phyloP scores from a whole-genome alignment of 2,329 filamentous ascomycete species.

The Penicillium digitatum region DNA sequence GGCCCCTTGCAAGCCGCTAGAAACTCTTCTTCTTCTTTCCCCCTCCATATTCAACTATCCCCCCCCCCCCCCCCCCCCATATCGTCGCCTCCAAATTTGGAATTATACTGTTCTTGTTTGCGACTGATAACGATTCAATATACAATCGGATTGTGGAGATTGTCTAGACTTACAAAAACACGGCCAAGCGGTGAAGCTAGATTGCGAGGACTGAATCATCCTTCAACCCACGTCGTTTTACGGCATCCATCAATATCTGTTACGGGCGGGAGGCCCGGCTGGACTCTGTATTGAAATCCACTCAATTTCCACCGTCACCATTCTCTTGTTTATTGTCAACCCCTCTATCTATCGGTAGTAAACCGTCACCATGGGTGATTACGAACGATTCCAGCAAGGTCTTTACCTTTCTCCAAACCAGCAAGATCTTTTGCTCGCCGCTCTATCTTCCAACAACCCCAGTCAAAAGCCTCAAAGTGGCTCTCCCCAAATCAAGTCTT shows the following conservation, averaged over 20 bases:
- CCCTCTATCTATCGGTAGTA: not conserved
- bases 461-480: conserved; percentile 30
- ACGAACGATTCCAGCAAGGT: conserved; percentile 47
- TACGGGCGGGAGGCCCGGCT: conserved; percentile 37
- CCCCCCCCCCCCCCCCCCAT: conserved; percentile 1
- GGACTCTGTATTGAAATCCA: conserved; percentile 5
- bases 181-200: not conserved
- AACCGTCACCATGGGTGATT: conserved; percentile 35
- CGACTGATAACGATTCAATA: not conserved
- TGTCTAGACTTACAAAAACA: not conserved
- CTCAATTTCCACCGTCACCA: not conserved
- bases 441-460: conserved; percentile 66
- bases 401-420: conserved; percentile 72
- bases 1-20: conserved; percentile 10
- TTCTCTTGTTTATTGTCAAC: not conserved
- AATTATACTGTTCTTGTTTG: not conserved
- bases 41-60: conserved; percentile 3
- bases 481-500: conserved; percentile 22
- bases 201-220: not conserved
- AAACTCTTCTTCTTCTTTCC: conserved; percentile 9
- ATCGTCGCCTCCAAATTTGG: not conserved
- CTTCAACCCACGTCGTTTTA: conserved; percentile 5
- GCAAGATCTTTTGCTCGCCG: conserved; percentile 70
- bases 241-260: conserved; percentile 17
- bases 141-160: not conserved